phyloP scores from a whole-genome alignment of 2,329 filamentous ascomycete species.

The Cladosporium sp. region DNA sequence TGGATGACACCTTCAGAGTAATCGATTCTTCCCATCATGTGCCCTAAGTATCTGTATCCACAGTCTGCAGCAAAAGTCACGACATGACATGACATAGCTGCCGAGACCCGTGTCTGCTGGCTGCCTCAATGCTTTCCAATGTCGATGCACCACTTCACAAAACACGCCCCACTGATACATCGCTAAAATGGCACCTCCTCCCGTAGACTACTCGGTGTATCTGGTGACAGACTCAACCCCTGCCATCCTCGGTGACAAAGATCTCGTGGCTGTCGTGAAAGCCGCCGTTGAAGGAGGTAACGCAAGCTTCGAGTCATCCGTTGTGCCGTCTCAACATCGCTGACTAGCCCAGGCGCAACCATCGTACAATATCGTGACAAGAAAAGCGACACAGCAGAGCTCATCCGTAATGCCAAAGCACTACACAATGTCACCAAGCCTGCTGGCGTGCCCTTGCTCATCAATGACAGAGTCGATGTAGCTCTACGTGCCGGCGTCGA shows the following conservation, averaged over 20 bases:
- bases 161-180: background rate
- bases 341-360: conserved; percentile 55
- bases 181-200: conserved; percentile 19
- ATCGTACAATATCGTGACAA: conserved; percentile 92
- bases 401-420: conserved; percentile 65
- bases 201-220: conserved; percentile 75
- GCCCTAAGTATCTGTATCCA: too few relatives aligned
- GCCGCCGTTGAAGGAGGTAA: conserved; percentile 68
- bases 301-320: conserved; percentile 17
- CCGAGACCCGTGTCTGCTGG: background rate
- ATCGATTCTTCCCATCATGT: too few relatives aligned
- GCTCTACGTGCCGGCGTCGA: conserved; percentile 81
- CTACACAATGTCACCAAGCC: conserved; percentile 68
- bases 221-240: conserved; percentile 92
- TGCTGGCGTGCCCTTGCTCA: conserved; percentile 72
- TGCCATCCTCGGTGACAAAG: conserved; percentile 67
- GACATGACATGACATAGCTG: background rate
- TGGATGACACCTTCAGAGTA: too few relatives aligned
- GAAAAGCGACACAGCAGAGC: conserved; percentile 64
- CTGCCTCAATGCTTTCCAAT: conserved; percentile 13
- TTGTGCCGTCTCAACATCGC: background rate
- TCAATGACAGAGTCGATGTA: conserved; percentile 91
- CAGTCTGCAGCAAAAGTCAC: too few relatives aligned
- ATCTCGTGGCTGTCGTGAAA: conserved; percentile 70
- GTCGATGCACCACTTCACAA: conserved; percentile 23